phyloP scores from a whole-genome alignment of 2,329 filamentous ascomycete genomes.

The Basipetospora chlamydospora region DNA sequence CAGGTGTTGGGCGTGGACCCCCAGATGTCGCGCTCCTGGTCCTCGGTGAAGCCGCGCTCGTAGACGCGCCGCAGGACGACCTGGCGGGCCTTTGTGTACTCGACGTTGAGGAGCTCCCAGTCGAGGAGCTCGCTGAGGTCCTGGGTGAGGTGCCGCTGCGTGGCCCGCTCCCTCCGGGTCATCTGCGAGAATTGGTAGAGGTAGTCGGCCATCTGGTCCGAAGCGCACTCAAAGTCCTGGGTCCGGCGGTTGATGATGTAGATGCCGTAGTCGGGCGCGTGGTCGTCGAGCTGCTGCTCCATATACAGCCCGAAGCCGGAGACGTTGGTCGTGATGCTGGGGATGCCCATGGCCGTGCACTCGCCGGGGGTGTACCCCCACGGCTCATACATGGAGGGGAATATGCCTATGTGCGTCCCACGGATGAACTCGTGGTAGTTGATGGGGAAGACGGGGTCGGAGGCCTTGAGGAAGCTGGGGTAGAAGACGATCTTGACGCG shows the following conservation, averaged over 20 bases:
- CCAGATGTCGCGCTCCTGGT: too few species aligned
- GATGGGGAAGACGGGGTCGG: slow-evolving; percentile 85
- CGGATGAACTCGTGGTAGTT: slow-evolving; percentile 99
- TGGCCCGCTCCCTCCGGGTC: not conserved
- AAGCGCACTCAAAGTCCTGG: slow-evolving; percentile 94
- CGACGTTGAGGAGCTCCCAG: not conserved
- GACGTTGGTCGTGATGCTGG: slow-evolving; percentile 93
- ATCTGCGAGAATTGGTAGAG: slow-evolving; percentile 30
- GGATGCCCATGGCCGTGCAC: slow-evolving; percentile 97
- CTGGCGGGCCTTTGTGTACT: not conserved
- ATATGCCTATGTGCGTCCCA: slow-evolving; percentile 88
- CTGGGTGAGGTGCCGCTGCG: not conserved
- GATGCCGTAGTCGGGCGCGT: slow-evolving; percentile 87
- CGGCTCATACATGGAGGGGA: slow-evolving; percentile 96
- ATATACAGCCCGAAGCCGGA: slow-evolving; percentile 99
- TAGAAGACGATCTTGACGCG: slow-evolving; percentile 98
- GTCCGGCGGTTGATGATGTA: slow-evolving; percentile 94
- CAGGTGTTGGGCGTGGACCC: too few species aligned
- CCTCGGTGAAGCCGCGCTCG: too few species aligned
- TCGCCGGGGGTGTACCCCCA: slow-evolving; percentile 98
- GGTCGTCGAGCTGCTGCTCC: slow-evolving; percentile 95
- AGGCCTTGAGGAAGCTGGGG: slow-evolving; percentile 90
- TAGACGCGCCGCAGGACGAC: not conserved
- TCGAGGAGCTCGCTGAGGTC: not conserved
- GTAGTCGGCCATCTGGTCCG: slow-evolving; percentile 65